Base-by-base conservation (phyloP, 768 basidiomycete genomes). In the Hericium coralloides region DNA sequence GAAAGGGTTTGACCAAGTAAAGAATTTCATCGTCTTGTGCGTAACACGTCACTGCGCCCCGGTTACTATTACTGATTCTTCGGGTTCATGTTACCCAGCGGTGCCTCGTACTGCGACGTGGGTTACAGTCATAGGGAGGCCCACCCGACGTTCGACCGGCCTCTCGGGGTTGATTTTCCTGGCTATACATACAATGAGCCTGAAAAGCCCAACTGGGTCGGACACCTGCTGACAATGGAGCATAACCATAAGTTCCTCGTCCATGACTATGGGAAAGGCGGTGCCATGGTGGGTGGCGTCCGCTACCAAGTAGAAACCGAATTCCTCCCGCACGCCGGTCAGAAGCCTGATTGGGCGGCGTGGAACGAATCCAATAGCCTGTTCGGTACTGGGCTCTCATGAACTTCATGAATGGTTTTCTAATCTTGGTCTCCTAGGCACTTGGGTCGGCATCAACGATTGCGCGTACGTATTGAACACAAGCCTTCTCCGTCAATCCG, bases 361-460 rank as follows among this genome's bases (percentile, higher is more conserved):
- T 69, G 68, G 68, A 55, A 52, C 12, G 53, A 60, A 6, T 43
- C 56, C 0, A 60, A 68, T 45, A 55, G 67, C 7, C 60, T 70
- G 9, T 69, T 68, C 49, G 53, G 69, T 68, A 53, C 7, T 31
- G 31, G 4, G 31, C 7, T 9, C 10, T 31, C 31, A 31, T 31
- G 31, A 6, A 31, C 10, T 31, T 6, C 31, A 31, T 9, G 31
- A 31, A 9, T 31, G 31, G 10, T 8, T 31, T 9, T 8, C 31
- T 31, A 9, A 31, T 8, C 31, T 8, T 31, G 31, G 7, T 6
- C 31, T 31, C 31, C 52, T 55, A 84, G 83, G 82, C 5, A 82
- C 79, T 2, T 85, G 82, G 81, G 71, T 84, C 50, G 84, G 85
- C 3, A 85, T 85, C 56, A 87, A 87, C 57, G 84, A 85, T 67